These are phyloP conservation scores for Tetrahymena thermophila DNA, from an alignment of 73 alveolate species.

Conservation along the genomic window DNA sequence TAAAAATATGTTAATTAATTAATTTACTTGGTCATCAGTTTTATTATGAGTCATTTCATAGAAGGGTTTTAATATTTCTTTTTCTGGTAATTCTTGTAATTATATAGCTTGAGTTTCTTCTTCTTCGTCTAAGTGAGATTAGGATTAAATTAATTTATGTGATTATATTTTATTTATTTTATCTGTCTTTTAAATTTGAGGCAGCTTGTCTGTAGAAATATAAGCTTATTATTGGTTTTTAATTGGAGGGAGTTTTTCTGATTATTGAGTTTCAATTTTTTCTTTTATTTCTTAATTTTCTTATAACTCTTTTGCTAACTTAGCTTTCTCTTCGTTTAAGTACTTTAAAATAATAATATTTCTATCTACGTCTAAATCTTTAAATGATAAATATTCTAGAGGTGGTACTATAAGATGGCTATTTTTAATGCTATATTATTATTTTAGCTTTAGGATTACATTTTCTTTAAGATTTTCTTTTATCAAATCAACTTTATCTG, in stretches of 20 bases:
- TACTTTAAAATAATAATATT: not conserved
- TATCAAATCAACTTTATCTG: not conserved
- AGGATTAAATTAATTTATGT: not conserved
- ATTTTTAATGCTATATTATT: not conserved
- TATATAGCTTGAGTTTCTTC: not conserved
- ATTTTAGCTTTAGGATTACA: not conserved
- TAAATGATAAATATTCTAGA: not conserved
- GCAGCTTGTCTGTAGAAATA: not conserved
- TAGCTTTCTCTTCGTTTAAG: not conserved
- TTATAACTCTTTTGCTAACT: not conserved
- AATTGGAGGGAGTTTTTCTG: not conserved
- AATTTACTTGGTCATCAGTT: not conserved
- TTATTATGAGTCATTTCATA: not conserved
- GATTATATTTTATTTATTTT: not conserved
- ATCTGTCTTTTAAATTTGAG: not conserved
- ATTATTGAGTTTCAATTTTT: not conserved
- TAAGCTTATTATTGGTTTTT: not conserved
- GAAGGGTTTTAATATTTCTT: not conserved
- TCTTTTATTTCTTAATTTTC: not conserved
- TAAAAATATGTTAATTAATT: not conserved
- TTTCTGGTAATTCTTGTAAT: not conserved
- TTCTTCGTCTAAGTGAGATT: not conserved
- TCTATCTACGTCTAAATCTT: not conserved
- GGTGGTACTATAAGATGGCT: not conserved
- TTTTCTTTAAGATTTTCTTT: not conserved